A percentile compares a stretch with the other conserved stretches of the same genome.
These are phyloP conservation scores for Ambrosiella xylebori DNA, from an alignment of 2,329 filamentous ascomycete species.

Conservation along the genomic window DNA sequence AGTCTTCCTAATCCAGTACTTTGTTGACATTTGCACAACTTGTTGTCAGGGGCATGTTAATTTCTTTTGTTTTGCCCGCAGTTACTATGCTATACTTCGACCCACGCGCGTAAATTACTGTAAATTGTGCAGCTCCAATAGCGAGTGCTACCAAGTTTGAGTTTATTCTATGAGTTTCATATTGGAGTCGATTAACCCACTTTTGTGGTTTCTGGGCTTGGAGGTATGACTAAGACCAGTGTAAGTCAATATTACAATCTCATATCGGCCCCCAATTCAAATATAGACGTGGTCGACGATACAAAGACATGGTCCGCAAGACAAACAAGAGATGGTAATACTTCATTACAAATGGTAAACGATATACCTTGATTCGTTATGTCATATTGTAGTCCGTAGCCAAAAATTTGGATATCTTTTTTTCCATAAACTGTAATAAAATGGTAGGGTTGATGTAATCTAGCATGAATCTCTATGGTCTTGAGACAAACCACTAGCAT, in stretches of 20 bases:
- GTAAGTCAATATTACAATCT: neutral
- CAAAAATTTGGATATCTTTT: too few relatives aligned
- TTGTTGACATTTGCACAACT: neutral
- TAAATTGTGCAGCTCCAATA: neutral
- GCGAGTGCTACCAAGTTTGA: too few relatives aligned
- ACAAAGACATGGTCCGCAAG: neutral
- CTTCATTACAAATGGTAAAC: too few relatives aligned
- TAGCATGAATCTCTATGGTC: too few relatives aligned
- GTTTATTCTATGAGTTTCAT: too few relatives aligned
- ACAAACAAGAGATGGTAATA: neutral
- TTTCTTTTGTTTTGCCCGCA: neutral
- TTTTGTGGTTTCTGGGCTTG: neutral
- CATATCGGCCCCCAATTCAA: neutral
- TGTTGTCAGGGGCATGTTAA: neutral
- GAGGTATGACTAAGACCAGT: neutral
- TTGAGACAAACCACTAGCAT: too few relatives aligned
- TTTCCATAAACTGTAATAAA: neutral
- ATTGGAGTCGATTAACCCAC: too few relatives aligned
- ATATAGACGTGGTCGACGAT: neutral
- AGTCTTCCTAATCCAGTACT: slow-evolving; percentile 1
- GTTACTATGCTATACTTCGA: slow-evolving; percentile 1
- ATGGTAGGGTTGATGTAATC: neutral
- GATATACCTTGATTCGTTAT: too few relatives aligned
- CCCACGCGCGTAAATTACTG: neutral
- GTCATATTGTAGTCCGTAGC: too few relatives aligned